Evolutionary conservation across 2,329 filamentous ascomycete genomes (phyloP), one percentile per base, ranked within the genome.

Genomic region (Gyromitra esculenta): DNA sequence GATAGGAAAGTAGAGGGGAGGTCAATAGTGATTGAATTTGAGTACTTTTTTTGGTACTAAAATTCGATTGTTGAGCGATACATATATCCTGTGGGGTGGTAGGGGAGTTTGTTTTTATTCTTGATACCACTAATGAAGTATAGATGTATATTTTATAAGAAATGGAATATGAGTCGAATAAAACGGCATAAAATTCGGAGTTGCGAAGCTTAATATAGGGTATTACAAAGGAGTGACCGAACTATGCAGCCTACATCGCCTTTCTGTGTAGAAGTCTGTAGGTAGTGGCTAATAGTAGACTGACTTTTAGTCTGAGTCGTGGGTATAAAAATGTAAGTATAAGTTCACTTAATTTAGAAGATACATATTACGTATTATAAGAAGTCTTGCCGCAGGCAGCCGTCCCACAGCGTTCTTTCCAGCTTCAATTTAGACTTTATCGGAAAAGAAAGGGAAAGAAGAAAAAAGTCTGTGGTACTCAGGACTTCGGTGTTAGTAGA

Each of bases 101-200:
- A 31, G 25, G 25, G 25, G n/a, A 41, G 37, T 50, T 37, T 37
- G 15, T 4, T 21, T 52, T 45, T 41, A 25, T 13, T 31, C 31
- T 13, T 13, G 31, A n/a, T 37, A 25, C 25, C 8, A 39, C 52
- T 52, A 45, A 21, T 8, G 11, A 25, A 65, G 31, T 39, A 35
- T 65, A 52, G 31, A 52, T 52, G 39, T 52, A 63, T 50, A 50
- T 50, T 31, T n/a, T 15, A 21, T 39, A n/a, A 25, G 15, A 52
- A 52, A 39, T 4, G 21, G 15, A 35, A 9, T n/a, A 52, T 65
- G 8, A 52, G 31, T 48, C 18, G 13, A 21, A 11, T 52, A 18
- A 21, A 52, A 39, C 18, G n/a, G 45, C 31, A 65, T 13, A 48
- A 13, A 52, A 37, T 21, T 52, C 8, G 31, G 43, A 8, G 11